Conservation (phyloP, 805 yeast genomes). For the Candida maesae region DNA sequence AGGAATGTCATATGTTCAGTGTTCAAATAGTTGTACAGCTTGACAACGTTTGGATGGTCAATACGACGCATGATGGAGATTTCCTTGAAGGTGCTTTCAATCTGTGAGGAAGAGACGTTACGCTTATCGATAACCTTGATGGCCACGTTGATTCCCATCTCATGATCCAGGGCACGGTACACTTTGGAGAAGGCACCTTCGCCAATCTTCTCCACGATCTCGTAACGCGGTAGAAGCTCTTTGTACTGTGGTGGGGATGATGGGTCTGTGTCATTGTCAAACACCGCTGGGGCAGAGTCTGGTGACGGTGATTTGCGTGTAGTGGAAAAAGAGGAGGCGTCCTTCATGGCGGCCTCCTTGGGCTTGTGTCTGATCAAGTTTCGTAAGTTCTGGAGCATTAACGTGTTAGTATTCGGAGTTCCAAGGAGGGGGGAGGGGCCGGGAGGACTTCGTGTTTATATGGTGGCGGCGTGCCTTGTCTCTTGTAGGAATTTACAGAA, state of each 20-base stretch:
- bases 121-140: conserved; percentile 62
- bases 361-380: conserved; percentile 14
- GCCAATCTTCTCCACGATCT: conserved; percentile 52
- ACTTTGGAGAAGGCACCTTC: conserved; percentile 84
- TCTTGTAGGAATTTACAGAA: too few species aligned
- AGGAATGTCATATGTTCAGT: conserved; percentile 58
- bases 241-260: conserved; percentile 11
- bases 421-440: too few species aligned
- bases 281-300: neutral
- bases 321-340: neutral
- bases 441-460: too few species aligned
- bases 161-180: conserved; percentile 47
- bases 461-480: too few species aligned
- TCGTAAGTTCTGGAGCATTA: conserved; percentile 9
- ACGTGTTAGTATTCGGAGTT: conserved; percentile 8
- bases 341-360: conserved; percentile 3
- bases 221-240: conserved; percentile 31
- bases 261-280: neutral
- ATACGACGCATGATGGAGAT: conserved; percentile 70
- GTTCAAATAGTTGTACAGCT: conserved; percentile 63
- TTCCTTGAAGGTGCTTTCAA: conserved; percentile 73
- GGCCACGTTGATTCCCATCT: conserved; percentile 35
- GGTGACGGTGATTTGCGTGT: neutral
- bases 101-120: conserved; percentile 58
- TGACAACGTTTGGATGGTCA: conserved; percentile 60